Evolutionary conservation across 441 rosid genomes (phyloP), one percentile per base, ranked within the genome.

Genomic region (Geranium incanum): DNA sequence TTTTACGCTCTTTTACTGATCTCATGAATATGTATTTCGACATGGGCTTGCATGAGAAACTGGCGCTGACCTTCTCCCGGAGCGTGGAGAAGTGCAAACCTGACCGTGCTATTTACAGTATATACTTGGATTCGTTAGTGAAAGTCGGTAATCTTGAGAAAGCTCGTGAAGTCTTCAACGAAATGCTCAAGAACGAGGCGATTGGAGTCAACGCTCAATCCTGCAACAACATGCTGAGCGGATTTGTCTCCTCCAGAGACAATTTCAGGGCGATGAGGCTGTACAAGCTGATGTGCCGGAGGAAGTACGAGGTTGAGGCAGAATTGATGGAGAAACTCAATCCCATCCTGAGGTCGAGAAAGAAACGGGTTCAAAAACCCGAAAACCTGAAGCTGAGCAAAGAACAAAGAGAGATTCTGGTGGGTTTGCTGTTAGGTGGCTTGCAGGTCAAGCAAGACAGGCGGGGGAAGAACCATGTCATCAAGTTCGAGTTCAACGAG

Each of bases 391-490:
- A 87, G 78, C 81, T 94, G 72, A 91, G 90, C 80, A 82, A 82
- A 83, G 95, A 87, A 19, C 95, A 94, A 43, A 81, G 96, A 50
- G 96, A 94, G 79, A 82, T 85, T 68, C 75, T 93, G 64, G 86
- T 93, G 33, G 98, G 98, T 65, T 85, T 93, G 83, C 78, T 93
- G 48, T 76, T 93, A 84, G 98, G 97, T 71, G 96, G 98, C 67
- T 76, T 93, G 83, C 78, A 37, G 72, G 81, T 91, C 5, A 89
- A 82, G 60, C 84, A 87, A 13, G 95, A 85, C 77, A 89, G 82
- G 74, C 72, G 60, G 66, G 77, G 81, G 79, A 88, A 80, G 81
- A 84, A 68, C 12, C 87, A 86, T 83, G 81, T 75, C 79, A 78
- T 91, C 72, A 80, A 12, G 13, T 89, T 93, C 36, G 87, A 84